Evolutionary conservation across 352 stramenopile species (phyloP).

Genomic region (Phytophthora capsici): DNA sequence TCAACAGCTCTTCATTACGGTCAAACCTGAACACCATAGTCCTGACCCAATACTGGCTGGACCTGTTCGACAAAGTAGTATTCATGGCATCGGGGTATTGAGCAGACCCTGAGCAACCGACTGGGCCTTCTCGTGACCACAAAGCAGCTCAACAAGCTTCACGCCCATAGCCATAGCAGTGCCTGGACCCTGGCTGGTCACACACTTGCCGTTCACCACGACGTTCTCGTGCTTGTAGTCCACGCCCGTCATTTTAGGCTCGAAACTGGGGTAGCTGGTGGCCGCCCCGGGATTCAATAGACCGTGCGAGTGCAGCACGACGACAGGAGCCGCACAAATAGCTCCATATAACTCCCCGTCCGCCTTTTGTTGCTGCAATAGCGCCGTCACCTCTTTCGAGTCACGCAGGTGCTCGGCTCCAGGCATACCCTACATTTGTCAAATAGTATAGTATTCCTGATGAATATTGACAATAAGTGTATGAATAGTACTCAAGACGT

Average conservation of each 20-base stretch:
- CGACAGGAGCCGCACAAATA: conserved; percentile 77
- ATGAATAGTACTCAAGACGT: conserved; percentile 34
- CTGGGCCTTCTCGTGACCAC: conserved; percentile 62
- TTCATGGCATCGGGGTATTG: conserved; percentile 37
- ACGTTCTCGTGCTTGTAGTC: conserved; percentile 62
- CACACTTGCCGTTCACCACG: conserved; percentile 74
- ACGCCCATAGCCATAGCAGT: conserved; percentile 87
- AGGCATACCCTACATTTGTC: no score
- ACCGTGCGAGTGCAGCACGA: conserved; percentile 73
- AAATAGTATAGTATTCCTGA: conserved; percentile 7
- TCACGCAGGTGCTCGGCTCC: conserved; percentile 78
- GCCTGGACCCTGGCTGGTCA: conserved; percentile 79
- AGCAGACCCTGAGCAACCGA: conserved; percentile 69
- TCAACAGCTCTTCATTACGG: no score
- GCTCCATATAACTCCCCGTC: conserved; percentile 69
- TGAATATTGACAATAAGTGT: neutral
- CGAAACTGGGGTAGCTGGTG: conserved; percentile 78
- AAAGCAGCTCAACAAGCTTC: conserved; percentile 82
- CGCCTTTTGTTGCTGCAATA: conserved; percentile 74
- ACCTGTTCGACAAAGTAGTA: neutral
- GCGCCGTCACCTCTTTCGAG: conserved; percentile 54
- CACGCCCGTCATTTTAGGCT: conserved; percentile 60
- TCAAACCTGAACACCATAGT: no score
- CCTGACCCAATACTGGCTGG: no score
- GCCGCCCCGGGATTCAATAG: conserved; percentile 50